Percentiles rank a stretch among this genome's conserved stretches.
phyloP scores from a whole-genome alignment of 495 filamentous ascomycete species.

The Podospora bellae-mahoneyi region DNA sequence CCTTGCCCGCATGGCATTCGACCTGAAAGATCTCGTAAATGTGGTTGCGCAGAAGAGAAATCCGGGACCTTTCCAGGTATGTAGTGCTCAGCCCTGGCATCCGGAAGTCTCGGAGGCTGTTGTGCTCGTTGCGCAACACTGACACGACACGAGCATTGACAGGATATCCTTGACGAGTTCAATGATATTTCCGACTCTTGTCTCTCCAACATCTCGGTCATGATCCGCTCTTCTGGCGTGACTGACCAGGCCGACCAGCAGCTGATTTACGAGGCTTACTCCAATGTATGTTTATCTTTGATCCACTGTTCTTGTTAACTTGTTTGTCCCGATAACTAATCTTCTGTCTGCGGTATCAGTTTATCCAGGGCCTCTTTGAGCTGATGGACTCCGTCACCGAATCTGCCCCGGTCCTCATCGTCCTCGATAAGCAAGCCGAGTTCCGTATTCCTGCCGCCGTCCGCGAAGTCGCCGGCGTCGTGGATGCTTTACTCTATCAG shows the following conservation, averaged over 20 bases:
- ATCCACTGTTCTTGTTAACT: neutral
- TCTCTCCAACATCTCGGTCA: slow-evolving; percentile 27
- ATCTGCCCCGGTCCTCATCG: slow-evolving; percentile 19
- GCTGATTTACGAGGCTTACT: slow-evolving; percentile 25
- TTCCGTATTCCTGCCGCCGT: slow-evolving; percentile 24
- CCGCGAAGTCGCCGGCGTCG: slow-evolving; percentile 19
- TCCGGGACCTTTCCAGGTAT: slow-evolving; percentile 26
- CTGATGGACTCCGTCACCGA: slow-evolving; percentile 21
- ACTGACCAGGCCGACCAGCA: slow-evolving; percentile 20
- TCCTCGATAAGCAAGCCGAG: slow-evolving; percentile 26
- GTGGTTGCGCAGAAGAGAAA: slow-evolving; percentile 16
- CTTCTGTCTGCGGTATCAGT: slow-evolving; percentile 1
- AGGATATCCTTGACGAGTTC: slow-evolving; percentile 29
- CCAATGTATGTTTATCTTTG: slow-evolving; percentile 15
- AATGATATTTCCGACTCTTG: slow-evolving; percentile 26
- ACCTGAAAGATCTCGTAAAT: slow-evolving; percentile 25
- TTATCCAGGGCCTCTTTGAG: slow-evolving; percentile 25
- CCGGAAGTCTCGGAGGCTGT: neutral
- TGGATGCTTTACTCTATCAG: slow-evolving; percentile 21
- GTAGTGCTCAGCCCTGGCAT: neutral
- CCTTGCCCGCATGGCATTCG: slow-evolving; percentile 27
- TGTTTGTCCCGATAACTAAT: neutral
- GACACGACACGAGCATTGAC: neutral
- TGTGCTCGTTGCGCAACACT: neutral
- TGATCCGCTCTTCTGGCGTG: slow-evolving; percentile 23